A percentile compares a stretch with the other conserved stretches of the same genome.
Evolutionary conservation across 2,329 filamentous ascomycete species (phyloP).

Genomic region (Aspergillus brasiliensis): DNA sequence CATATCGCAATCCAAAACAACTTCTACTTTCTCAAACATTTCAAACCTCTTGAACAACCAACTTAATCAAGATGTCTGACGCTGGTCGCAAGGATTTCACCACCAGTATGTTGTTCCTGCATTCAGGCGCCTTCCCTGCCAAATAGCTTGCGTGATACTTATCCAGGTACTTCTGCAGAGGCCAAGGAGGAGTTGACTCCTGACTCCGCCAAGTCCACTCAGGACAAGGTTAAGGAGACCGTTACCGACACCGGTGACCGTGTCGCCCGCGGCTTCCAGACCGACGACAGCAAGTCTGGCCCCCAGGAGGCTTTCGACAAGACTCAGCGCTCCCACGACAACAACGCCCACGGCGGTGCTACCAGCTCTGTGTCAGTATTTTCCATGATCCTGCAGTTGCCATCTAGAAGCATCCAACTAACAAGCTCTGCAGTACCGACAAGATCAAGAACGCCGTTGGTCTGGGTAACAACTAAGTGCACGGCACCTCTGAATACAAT

Average conservation of each 20-base stretch:
- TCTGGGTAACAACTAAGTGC: slow-evolving; percentile 34
- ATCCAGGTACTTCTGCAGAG: slow-evolving; percentile 47
- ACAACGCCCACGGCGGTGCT: slow-evolving; percentile 41
- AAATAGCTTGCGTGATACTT: slow-evolving; percentile 12
- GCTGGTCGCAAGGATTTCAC: slow-evolving; percentile 62
- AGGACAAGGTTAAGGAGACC: slow-evolving; percentile 60
- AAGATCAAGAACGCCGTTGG: slow-evolving; percentile 49
- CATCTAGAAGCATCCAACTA: background rate
- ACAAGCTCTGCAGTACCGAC: slow-evolving; percentile 36
- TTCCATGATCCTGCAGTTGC: background rate
- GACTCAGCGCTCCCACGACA: slow-evolving; percentile 49
- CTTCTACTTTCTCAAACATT: slow-evolving; percentile 1
- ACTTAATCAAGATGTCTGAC: slow-evolving; percentile 59
- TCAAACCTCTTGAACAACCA: background rate
- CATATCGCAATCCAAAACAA: background rate
- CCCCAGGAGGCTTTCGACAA: slow-evolving; percentile 57
- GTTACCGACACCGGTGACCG: slow-evolving; percentile 60
- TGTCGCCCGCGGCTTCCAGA: slow-evolving; percentile 51
- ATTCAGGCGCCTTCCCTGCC: background rate
- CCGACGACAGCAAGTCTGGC: slow-evolving; percentile 59
- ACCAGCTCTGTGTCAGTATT: slow-evolving; percentile 43
- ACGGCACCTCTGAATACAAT: background rate
- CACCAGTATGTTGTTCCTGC: slow-evolving; percentile 43
- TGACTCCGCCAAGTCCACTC: slow-evolving; percentile 62
- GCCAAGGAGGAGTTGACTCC: slow-evolving; percentile 60